Evolutionary conservation across 106 monocot species (phyloP).

Genomic region (Dactylorhiza incarnata): DNA sequence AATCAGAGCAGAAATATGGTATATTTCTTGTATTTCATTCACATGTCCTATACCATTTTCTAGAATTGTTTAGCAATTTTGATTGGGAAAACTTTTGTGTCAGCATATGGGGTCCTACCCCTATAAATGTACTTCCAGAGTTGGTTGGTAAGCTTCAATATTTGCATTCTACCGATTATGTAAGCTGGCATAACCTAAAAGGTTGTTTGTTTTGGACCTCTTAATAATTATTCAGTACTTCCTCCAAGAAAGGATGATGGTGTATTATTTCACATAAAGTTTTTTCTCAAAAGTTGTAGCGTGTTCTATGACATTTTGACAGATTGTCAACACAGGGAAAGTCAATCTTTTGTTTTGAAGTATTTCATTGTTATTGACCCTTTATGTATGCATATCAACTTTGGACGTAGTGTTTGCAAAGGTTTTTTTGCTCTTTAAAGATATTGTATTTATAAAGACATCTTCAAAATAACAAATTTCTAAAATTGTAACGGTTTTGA

Average conservation of each 20-base stretch:
- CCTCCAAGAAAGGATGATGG: slow-evolving; percentile 44
- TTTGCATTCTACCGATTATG: neutral
- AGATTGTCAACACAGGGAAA: slow-evolving; percentile 40
- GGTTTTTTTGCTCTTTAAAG: slow-evolving; percentile 34
- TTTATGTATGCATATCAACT: slow-evolving; percentile 82
- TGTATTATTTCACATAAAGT: slow-evolving; percentile 29
- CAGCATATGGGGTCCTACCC: slow-evolving; percentile 55
- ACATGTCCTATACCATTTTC: slow-evolving; percentile 81
- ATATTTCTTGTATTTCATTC: neutral
- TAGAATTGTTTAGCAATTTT: slow-evolving; percentile 87
- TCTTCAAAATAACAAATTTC: neutral
- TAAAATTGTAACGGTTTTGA: neutral
- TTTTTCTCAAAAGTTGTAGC: slow-evolving; percentile 38
- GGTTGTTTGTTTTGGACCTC: neutral
- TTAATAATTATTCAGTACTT: slow-evolving; percentile 29
- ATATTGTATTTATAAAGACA: neutral
- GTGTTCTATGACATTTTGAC: slow-evolving; percentile 35
- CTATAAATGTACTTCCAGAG: slow-evolving; percentile 37
- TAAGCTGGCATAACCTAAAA: neutral
- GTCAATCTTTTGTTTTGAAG: slow-evolving; percentile 70
- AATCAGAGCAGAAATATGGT: neutral
- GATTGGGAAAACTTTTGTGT: slow-evolving; percentile 86
- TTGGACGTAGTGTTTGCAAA: slow-evolving; percentile 92
- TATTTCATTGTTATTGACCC: slow-evolving; percentile 94
- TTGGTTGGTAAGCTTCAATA: slow-evolving; percentile 23